These are phyloP conservation scores for Silene vulgaris DNA, from an alignment of 179 eudicot genomes.

Conservation along the genomic window DNA sequence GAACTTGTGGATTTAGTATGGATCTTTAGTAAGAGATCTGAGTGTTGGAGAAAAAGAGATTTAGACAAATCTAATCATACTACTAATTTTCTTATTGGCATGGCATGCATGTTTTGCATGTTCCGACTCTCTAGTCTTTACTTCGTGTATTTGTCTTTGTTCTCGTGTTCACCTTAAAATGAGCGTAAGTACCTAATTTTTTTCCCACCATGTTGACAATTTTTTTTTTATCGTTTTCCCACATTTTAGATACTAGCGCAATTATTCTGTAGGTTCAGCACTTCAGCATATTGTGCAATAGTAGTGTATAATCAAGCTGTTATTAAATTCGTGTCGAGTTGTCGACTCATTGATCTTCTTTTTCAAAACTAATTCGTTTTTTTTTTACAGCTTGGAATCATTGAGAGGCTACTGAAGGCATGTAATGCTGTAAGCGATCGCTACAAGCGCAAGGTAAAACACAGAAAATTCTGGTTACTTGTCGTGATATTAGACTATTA, in stretches of 20 bases:
- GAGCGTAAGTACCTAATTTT: too few relatives aligned
- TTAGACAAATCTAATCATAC: background rate
- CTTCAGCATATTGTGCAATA: background rate
- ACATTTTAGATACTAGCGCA: background rate
- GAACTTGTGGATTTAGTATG: background rate
- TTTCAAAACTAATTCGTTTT: slow-evolving; percentile 6
- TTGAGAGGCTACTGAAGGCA: slow-evolving; percentile 66
- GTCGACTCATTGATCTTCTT: background rate
- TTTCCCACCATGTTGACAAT: too few relatives aligned
- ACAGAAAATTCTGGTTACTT: background rate
- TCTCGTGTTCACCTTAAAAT: too few relatives aligned
- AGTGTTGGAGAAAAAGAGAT: background rate
- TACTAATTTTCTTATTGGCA: background rate
- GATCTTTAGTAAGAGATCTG: background rate
- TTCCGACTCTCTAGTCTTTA: too few relatives aligned
- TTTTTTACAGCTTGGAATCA: slow-evolving; percentile 55
- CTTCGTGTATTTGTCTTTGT: background rate
- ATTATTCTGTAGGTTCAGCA: background rate
- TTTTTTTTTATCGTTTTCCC: too few relatives aligned
- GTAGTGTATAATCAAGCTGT: background rate
- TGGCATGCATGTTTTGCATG: background rate
- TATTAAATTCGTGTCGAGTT: background rate
- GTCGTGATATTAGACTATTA: background rate
- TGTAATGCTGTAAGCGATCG: slow-evolving; percentile 46
- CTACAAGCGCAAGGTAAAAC: slow-evolving; percentile 50